These are phyloP conservation scores for Ophiostoma perfectum DNA, from an alignment of 2,329 filamentous ascomycete genomes.

Conservation along the genomic window DNA sequence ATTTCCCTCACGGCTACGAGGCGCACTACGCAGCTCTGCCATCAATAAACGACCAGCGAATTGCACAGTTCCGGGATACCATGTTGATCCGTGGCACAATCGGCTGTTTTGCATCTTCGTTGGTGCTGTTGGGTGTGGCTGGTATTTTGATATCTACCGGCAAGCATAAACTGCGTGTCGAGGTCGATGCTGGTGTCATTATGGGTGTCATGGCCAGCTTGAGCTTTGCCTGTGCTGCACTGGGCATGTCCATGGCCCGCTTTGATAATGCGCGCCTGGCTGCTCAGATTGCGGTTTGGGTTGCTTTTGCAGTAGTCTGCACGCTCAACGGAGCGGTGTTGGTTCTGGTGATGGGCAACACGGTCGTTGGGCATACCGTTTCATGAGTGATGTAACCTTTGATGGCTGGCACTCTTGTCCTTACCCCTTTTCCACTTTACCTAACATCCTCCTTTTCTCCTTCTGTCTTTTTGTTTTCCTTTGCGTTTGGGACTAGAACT, in stretches of 20 bases:
- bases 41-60: slow-evolving; percentile 46
- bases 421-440: background rate
- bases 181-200: slow-evolving; percentile 68
- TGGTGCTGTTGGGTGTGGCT: slow-evolving; percentile 60
- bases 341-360: slow-evolving; percentile 45
- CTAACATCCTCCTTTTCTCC: background rate
- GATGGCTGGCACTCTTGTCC: background rate
- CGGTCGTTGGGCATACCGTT: slow-evolving; percentile 19
- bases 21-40: slow-evolving; percentile 51
- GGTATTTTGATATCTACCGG: slow-evolving; percentile 63
- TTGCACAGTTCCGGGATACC: slow-evolving; percentile 47
- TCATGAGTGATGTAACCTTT: background rate
- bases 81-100: slow-evolving; percentile 51
- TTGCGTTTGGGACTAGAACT: background rate
- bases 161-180: slow-evolving; percentile 58
- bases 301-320: slow-evolving; percentile 43
- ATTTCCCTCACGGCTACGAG: slow-evolving; percentile 48
- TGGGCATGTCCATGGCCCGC: slow-evolving; percentile 54
- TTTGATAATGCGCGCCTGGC: slow-evolving; percentile 40
- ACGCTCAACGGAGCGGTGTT: slow-evolving; percentile 48
- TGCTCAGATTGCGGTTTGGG: slow-evolving; percentile 42
- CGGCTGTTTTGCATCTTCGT: slow-evolving; percentile 52
- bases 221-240: slow-evolving; percentile 55
- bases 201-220: slow-evolving; percentile 64
- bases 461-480: background rate